A percentile compares a stretch with the other conserved stretches of the same genome.
Conservation (phyloP, 768 basidiomycete species). For the Collybia mongolica region DNA sequence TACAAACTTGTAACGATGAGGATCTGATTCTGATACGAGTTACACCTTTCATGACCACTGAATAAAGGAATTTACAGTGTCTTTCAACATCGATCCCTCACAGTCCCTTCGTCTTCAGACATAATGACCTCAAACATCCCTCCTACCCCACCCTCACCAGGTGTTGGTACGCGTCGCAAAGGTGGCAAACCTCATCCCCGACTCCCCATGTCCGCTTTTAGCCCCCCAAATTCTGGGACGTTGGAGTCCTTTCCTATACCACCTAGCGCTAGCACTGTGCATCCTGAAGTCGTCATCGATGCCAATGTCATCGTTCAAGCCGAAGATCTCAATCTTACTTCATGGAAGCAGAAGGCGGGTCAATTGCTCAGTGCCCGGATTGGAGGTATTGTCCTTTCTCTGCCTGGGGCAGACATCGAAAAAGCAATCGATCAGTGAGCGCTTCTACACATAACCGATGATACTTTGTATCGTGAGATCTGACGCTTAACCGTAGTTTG, state of each 20-base stretch:
- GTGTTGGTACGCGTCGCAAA: constrained; percentile 53
- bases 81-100: not conserved
- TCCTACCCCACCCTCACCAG: constrained; percentile 36
- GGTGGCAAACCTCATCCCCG: constrained; percentile 64
- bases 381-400: constrained; percentile 56
- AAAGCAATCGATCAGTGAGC: constrained; percentile 47
- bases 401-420: constrained; percentile 43
- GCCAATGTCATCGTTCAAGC: constrained; percentile 54
- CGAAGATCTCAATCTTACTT: constrained; percentile 36
- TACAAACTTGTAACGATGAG: too few relatives aligned
- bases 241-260: constrained; percentile 67
- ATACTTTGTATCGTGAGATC: not conserved
- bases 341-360: constrained; percentile 55
- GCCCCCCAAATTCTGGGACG: constrained; percentile 65
- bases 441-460: constrained; percentile 7
- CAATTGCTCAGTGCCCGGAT: constrained; percentile 42
- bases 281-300: constrained; percentile 66
- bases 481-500: constrained; percentile 6
- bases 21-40: too few relatives aligned
- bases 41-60: too few relatives aligned
- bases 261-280: constrained; percentile 64
- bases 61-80: not conserved
- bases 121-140: constrained; percentile 14
- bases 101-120: not conserved
- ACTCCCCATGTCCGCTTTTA: constrained; percentile 76